Base-by-base conservation (phyloP, 768 basidiomycete genomes). In the Panus rudis region DNA sequence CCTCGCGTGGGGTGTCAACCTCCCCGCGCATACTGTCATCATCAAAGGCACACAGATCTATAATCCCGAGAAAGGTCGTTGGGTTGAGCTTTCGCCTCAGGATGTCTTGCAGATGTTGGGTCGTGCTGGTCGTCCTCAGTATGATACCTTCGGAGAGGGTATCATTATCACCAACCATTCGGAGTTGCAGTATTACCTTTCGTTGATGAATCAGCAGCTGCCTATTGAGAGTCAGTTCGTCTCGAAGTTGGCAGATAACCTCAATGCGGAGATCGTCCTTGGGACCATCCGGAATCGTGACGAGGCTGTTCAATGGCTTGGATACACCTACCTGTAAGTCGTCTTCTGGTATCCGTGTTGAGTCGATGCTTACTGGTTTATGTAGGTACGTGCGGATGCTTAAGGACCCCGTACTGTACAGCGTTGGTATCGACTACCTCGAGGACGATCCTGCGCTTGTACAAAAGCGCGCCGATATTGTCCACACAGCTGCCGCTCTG, bases 31-130 rank as follows among this genome's bases (percentile, higher is more conserved):
- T 51, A 86, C 91, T 6, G 94, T 97, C 65, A 92, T 98, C 68
- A 97, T 99, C 73, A 99, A 98, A 62, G 96, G 96, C n/a, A 98
- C 96, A 0, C 93, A 98, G 66, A 93, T 98, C 48, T 99, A 98
- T 66, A 97, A 96, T 62, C 96, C 96, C 0, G 93, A 96, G 65
- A 96, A 98, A 65, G 96, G 96, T 16, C 81, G 88, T 4, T 99
- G 96, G 96, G 85, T 88, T 4, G 96, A 98, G 61, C 67, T 98
- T 5, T 93, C 90, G 1, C 81, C 84, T 1, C 96, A 98, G 63
- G 96, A 98, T 58, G 92, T 98, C 1, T 69, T 99, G 4, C 96
- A 99, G 65, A 98, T 99, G 96, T 81, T 98, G 3, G 96, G 96
- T 37, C 84, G 93, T 53, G 96, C 96, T 3, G 96, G 96, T 57